Evolutionary conservation across 495 filamentous ascomycete genomes (phyloP).

Genomic region (Thermochaetoides thermophila): DNA sequence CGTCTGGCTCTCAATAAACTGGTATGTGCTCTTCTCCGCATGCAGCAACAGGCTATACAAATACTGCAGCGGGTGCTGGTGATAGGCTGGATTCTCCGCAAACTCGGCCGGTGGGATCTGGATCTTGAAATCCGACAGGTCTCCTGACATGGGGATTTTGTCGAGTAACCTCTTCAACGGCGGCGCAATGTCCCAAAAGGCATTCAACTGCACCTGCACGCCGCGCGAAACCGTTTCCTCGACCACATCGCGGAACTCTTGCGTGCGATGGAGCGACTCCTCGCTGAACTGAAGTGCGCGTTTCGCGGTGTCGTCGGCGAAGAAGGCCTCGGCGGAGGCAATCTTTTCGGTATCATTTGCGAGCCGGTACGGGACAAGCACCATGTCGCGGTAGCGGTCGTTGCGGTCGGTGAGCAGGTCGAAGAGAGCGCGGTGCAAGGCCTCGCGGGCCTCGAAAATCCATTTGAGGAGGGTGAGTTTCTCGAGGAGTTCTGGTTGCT

Average conservation of each 20-base stretch:
- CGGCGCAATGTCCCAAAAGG: constrained; percentile 97
- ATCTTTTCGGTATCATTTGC: constrained; percentile 48
- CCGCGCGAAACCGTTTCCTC: constrained; percentile 76
- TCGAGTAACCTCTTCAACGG: constrained; percentile 59
- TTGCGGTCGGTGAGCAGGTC: constrained; percentile 73
- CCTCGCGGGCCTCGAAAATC: constrained; percentile 88
- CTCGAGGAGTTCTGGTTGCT: constrained; percentile 85
- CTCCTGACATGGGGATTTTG: constrained; percentile 48
- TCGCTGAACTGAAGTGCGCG: constrained; percentile 49
- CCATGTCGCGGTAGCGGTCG: constrained; percentile 66
- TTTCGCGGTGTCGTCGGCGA: constrained; percentile 57
- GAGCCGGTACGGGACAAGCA: constrained; percentile 69
- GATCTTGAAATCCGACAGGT: constrained; percentile 34
- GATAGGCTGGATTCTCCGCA: constrained; percentile 72
- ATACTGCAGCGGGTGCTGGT: constrained; percentile 70
- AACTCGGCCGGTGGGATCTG: constrained; percentile 67
- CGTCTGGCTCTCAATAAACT: constrained; percentile 90
- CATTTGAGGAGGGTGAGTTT: constrained; percentile 91
- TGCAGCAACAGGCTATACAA: constrained; percentile 69
- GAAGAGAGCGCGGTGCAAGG: constrained; percentile 68
- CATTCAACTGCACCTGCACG: constrained; percentile 77
- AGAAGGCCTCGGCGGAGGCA: constrained; percentile 63
- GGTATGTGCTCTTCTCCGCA: constrained; percentile 80
- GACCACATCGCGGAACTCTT: constrained; percentile 66
- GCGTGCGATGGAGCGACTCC: constrained; percentile 51